Conservation (phyloP, 1,139 yeast genomes). For the Scheffersomyces cryptocercus region DNA sequence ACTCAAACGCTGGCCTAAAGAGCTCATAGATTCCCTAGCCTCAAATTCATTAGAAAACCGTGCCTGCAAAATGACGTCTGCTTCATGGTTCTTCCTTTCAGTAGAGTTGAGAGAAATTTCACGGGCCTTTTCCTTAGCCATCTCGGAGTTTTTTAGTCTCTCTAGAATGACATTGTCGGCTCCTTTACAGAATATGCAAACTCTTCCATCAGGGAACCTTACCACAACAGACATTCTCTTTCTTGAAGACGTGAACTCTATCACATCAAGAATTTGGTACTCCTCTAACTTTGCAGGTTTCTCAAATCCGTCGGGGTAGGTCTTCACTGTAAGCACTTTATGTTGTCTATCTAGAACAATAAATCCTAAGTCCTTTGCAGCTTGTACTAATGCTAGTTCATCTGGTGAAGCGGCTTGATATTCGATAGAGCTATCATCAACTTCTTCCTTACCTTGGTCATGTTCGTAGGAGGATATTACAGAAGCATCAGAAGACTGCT, state of each 20-base stretch:
- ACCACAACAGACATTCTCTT: slow-evolving; percentile 94
- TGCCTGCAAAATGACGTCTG: slow-evolving; percentile 68
- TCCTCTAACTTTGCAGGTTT: slow-evolving; percentile 60
- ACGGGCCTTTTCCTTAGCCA: slow-evolving; percentile 62
- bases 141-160: slow-evolving; percentile 54
- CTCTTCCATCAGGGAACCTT: slow-evolving; percentile 73
- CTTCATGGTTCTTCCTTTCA: slow-evolving; percentile 75
- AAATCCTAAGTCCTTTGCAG: slow-evolving; percentile 92
- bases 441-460: slow-evolving; percentile 8
- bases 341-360: slow-evolving; percentile 71
- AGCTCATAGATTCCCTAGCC: slow-evolving; percentile 27
- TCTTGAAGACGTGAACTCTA: slow-evolving; percentile 85
- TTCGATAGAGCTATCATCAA: slow-evolving; percentile 52
- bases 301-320: slow-evolving; percentile 83
- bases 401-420: slow-evolving; percentile 97
- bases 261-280: slow-evolving; percentile 73
- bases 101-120: slow-evolving; percentile 63
- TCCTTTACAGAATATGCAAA: slow-evolving; percentile 86
- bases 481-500: neutral
- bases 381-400: slow-evolving; percentile 88
- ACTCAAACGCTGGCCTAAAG: slow-evolving; percentile 36
- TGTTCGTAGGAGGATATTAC: slow-evolving; percentile 12
- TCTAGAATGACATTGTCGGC: slow-evolving; percentile 94
- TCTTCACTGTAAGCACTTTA: slow-evolving; percentile 60
- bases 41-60: slow-evolving; percentile 37